phyloP scores from a whole-genome alignment of 2,329 filamentous ascomycete genomes.

The Plectosphaerella cucumerina region DNA sequence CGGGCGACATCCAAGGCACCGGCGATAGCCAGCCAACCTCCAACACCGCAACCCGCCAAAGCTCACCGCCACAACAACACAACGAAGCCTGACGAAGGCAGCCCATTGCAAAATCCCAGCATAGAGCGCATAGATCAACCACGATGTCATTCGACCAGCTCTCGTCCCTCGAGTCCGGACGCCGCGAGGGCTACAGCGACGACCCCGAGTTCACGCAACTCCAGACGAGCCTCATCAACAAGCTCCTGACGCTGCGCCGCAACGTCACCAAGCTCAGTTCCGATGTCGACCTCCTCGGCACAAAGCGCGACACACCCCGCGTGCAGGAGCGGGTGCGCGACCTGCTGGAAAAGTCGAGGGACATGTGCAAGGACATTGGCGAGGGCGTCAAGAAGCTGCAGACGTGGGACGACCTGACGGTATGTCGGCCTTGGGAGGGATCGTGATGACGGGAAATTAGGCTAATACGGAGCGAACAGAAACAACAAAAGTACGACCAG shows the following conservation, averaged over 20 bases:
- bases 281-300: conserved; percentile 82
- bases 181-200: conserved; percentile 71
- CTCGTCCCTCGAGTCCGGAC: conserved; percentile 76
- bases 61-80: not conserved
- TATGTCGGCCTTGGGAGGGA: conserved; percentile 35
- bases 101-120: not conserved
- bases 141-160: conserved; percentile 90
- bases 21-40: no score
- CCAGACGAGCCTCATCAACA: conserved; percentile 78
- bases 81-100: not conserved
- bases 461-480: conserved; percentile 42
- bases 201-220: conserved; percentile 87
- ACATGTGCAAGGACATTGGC: conserved; percentile 85
- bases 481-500: conserved; percentile 93
- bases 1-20: conserved; percentile 1
- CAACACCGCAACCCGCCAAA: no score
- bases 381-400: conserved; percentile 92
- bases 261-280: conserved; percentile 82
- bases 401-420: conserved; percentile 78
- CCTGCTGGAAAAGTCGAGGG: conserved; percentile 79
- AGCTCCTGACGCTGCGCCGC: conserved; percentile 83
- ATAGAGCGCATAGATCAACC: not conserved
- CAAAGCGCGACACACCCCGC: conserved; percentile 84
- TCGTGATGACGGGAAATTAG: conserved; percentile 1
- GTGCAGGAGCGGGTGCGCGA: conserved; percentile 88